Percentiles rank a stretch among this genome's conserved stretches.
These are phyloP conservation scores for Ilyonectria destructans DNA, from an alignment of 2,329 filamentous ascomycete species.

Conservation along the genomic window DNA sequence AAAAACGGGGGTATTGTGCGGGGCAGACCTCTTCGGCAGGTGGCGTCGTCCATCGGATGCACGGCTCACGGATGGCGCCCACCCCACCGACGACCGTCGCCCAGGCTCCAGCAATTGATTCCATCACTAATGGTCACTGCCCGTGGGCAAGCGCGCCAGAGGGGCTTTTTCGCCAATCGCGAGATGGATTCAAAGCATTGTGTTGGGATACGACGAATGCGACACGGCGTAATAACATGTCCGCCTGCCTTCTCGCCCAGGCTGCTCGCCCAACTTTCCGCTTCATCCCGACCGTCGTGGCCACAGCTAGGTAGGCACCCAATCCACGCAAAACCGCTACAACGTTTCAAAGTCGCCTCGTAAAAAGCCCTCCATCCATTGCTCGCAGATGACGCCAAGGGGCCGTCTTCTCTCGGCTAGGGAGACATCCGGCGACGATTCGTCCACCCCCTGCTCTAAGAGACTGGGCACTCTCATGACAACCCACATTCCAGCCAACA, in stretches of 20 bases:
- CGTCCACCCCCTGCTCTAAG: neutral
- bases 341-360: neutral
- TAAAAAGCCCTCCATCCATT: neutral
- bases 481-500: slow-evolving; percentile 21
- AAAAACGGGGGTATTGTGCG: neutral
- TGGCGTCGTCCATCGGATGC: neutral
- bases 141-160: neutral
- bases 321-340: neutral
- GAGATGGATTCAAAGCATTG: neutral
- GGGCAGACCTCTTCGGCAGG: neutral
- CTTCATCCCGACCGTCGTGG: neutral
- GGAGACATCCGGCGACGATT: slow-evolving; percentile 5
- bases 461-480: slow-evolving; percentile 14
- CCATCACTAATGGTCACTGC: neutral
- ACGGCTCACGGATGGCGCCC: neutral
- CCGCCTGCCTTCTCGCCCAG: neutral
- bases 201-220: slow-evolving; percentile 26
- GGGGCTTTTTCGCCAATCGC: neutral
- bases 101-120: neutral
- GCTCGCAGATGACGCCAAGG: slow-evolving; percentile 8
- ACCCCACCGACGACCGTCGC: too few relatives aligned
- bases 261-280: neutral
- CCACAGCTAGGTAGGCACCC: too few relatives aligned
- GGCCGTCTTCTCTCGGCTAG: neutral
- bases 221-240: slow-evolving; percentile 11